Evolutionary conservation across 345 rosid genomes (phyloP), one percentile per base, ranked within the genome.

Genomic region (Gossypium sturtianum): DNA sequence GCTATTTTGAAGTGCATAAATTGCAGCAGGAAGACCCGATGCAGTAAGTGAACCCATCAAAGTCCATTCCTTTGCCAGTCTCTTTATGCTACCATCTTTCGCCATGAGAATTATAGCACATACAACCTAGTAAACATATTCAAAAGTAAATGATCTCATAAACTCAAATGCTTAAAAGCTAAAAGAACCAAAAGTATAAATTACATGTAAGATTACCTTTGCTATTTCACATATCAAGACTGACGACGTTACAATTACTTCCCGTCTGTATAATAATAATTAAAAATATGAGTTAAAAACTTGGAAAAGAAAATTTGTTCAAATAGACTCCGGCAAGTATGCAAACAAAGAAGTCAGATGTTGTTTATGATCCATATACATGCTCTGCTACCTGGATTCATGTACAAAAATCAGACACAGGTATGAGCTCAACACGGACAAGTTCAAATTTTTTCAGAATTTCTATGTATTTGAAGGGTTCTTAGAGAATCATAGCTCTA

Each of bases 1-100:
- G 82, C 97, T 96, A 83, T 93, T 96, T 80, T 96, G 98, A 79
- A 96, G 76, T 7, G 99, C 98, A 61, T 96, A 96, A 52, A 96
- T 88, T 47, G 94, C 95, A 4, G 98, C 98, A 77, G 99, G 99
- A 78, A 93, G 97, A 78, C 97, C 98, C 2, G 99, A 93, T 70
- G 99, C 97, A 66, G 95, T 91, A 80, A 96, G 81, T 27, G 99
- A 96, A 29, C 90, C 90, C 62, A 88, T 78, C 85, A 93, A 83
- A 59, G 93, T 90, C 98, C 99, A 96, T 77, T 96, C 82, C 27
- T 76, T 85, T 23, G 80, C 80, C 57, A 87, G 67, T 76, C 83
- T 87, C 88, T 80, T 84, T 86, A 91, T 77, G 77, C 75, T 90
- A 56, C 98, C 98, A 58, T 90, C 84, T 85, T 81, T 90, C 66